phyloP scores from a whole-genome alignment of 2,329 filamentous ascomycete species.

The Fusarium liriodendri region DNA sequence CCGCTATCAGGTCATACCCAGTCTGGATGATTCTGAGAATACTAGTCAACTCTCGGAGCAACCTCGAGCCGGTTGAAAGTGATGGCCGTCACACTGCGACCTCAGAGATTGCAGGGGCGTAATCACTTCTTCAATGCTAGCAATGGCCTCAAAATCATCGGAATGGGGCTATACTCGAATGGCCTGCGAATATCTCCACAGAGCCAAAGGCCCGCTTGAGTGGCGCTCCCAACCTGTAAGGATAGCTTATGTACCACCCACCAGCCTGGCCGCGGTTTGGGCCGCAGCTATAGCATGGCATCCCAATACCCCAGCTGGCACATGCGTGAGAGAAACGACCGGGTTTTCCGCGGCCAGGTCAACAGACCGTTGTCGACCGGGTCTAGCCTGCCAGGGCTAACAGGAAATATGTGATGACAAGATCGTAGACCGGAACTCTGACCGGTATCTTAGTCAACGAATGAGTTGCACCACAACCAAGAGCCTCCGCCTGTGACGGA shows the following conservation, averaged over 20 bases:
- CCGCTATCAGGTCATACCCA: constrained; percentile 14
- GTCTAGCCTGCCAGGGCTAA: constrained; percentile 24
- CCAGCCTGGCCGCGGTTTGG: constrained; percentile 40
- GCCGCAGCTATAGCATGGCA: constrained; percentile 36
- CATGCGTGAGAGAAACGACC: constrained; percentile 29
- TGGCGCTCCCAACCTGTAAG: constrained; percentile 37
- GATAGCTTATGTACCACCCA: constrained; percentile 18
- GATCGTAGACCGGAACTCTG: constrained; percentile 12
- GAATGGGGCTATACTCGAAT: constrained; percentile 1
- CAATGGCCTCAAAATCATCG: neutral
- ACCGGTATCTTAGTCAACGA: constrained; percentile 11
- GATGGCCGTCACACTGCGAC: constrained; percentile 17
- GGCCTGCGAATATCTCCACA: neutral
- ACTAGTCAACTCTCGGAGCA: neutral
- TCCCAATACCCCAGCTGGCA: constrained; percentile 17
- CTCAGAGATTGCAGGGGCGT: constrained; percentile 8
- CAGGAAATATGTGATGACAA: constrained; percentile 23
- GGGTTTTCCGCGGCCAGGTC: constrained; percentile 29
- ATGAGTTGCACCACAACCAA: constrained; percentile 1
- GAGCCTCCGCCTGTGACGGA: constrained; percentile 16
- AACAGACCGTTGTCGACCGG: constrained; percentile 22
- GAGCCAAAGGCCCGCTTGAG: constrained; percentile 23
- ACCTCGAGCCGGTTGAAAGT: constrained; percentile 6
- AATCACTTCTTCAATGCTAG: neutral
- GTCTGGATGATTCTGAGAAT: neutral